Evolutionary conservation across 768 basidiomycete genomes (phyloP).

Genomic region (Coprinopsis cinerea): DNA sequence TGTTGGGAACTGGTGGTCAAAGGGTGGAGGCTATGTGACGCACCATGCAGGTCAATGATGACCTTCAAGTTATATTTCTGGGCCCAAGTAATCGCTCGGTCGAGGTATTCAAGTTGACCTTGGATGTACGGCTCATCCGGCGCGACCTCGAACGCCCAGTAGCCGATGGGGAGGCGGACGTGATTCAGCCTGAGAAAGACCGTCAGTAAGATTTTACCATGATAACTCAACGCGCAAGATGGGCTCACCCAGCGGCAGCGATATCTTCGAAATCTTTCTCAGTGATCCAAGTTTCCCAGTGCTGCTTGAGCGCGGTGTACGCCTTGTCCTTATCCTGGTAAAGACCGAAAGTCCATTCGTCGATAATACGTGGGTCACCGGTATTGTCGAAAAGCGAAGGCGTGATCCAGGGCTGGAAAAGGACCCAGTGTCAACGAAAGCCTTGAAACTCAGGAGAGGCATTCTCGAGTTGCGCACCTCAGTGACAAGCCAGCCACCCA

Average conservation of each 20-base stretch:
- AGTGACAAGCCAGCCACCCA: constrained; percentile 56
- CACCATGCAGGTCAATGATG: constrained; percentile 69
- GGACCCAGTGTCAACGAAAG: too few species aligned
- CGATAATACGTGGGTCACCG: constrained; percentile 52
- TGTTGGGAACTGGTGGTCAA: too few species aligned
- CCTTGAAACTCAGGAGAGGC: too few species aligned
- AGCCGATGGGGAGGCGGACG: constrained; percentile 79
- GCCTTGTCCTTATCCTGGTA: constrained; percentile 49
- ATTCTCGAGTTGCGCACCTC: constrained; percentile 25
- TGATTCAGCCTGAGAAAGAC: constrained; percentile 56
- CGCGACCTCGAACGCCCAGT: constrained; percentile 80
- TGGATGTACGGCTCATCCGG: constrained; percentile 72
- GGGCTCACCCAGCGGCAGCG: constrained; percentile 60
- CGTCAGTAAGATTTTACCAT: not conserved
- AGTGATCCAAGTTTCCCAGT: constrained; percentile 81
- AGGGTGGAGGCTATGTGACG: too few species aligned
- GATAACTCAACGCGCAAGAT: not conserved
- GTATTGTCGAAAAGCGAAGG: constrained; percentile 68
- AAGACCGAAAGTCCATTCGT: constrained; percentile 74
- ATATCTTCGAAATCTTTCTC: constrained; percentile 71
- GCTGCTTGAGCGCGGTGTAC: constrained; percentile 39
- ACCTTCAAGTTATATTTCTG: constrained; percentile 63
- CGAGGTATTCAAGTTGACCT: constrained; percentile 65
- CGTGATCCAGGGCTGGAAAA: constrained; percentile 62
- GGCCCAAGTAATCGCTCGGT: constrained; percentile 66